Conservation (phyloP, 495 filamentous ascomycete genomes). For the Podospora sp. region DNA sequence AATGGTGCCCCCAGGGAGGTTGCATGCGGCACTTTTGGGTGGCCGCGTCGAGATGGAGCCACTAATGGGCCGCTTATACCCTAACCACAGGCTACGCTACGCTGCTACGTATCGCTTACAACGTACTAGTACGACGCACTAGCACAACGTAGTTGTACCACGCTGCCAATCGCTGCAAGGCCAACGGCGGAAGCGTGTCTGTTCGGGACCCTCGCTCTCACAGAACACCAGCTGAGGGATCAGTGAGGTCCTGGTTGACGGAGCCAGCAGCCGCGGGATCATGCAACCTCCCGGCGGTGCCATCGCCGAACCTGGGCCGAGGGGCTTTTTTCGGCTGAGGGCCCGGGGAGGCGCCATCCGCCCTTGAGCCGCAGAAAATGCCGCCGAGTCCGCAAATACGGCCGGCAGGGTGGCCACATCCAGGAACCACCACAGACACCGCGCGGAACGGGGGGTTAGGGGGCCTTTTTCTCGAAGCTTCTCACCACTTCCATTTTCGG, state of each 20-base stretch:
- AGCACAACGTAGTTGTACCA: not conserved
- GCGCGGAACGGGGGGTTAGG: not conserved
- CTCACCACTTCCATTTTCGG: not conserved
- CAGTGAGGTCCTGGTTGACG: not conserved
- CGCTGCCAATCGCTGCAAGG: not conserved
- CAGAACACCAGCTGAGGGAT: too few species aligned
- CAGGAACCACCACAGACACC: not conserved
- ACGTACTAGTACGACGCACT: not conserved
- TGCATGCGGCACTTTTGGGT: slow-evolving; percentile 23
- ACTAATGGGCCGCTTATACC: not conserved
- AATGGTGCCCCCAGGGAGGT: not conserved
- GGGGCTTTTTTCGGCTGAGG: not conserved
- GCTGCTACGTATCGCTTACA: not conserved
- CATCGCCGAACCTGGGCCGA: not conserved
- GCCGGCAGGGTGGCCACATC: not conserved
- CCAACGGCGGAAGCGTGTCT: not conserved
- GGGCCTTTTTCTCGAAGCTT: slow-evolving; percentile 1
- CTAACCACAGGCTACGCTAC: not conserved
- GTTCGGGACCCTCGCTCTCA: not conserved
- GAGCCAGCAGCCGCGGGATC: not conserved
- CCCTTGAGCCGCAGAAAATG: slow-evolving; percentile 17
- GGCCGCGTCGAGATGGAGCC: not conserved
- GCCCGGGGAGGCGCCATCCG: slow-evolving; percentile 2
- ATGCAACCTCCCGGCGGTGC: not conserved
- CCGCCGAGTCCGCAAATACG: slow-evolving; percentile 15